These are phyloP conservation scores for Arthrobotrys megalospora DNA, from an alignment of 2,329 filamentous ascomycete species.

Conservation along the genomic window DNA sequence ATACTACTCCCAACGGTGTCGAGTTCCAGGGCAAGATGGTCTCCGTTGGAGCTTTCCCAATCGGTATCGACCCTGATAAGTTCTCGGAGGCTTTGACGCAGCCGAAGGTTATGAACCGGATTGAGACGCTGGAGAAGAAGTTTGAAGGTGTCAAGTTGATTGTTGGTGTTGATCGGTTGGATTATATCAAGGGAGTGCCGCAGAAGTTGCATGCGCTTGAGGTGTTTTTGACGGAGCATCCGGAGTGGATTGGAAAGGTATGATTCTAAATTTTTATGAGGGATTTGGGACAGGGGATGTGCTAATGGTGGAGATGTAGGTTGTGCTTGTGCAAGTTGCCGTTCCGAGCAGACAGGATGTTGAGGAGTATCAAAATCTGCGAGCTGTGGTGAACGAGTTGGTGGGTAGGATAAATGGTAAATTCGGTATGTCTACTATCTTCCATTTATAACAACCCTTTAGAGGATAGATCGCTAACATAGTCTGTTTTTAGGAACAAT, in stretches of 20 bases:
- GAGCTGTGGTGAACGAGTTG: conserved; percentile 95
- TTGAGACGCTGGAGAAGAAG: conserved; percentile 85
- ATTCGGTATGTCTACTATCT: conserved; percentile 74
- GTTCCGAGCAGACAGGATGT: conserved; percentile 96
- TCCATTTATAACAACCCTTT: background rate
- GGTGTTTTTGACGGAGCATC: conserved; percentile 95
- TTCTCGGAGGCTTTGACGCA: conserved; percentile 91
- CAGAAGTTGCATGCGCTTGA: conserved; percentile 97
- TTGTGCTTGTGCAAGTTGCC: conserved; percentile 91
- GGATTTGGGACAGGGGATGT: background rate
- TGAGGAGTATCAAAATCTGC: conserved; percentile 96
- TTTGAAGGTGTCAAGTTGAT: conserved; percentile 97
- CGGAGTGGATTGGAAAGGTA: conserved; percentile 97
- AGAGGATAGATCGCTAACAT: conserved; percentile 41
- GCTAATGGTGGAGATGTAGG: conserved; percentile 9
- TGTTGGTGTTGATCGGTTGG: conserved; percentile 93
- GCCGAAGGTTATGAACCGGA: conserved; percentile 87
- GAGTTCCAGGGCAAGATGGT: conserved; percentile 91
- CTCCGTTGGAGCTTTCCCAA: conserved; percentile 92
- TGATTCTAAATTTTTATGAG: conserved; percentile 1
- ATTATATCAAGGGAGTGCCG: conserved; percentile 99
- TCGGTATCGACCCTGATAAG: conserved; percentile 97
- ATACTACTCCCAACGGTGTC: conserved; percentile 91
- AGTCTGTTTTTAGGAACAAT: conserved; percentile 76
- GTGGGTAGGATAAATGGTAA: conserved; percentile 97